Percentiles rank a stretch among this genome's conserved stretches.
phyloP scores from a whole-genome alignment of 2,329 filamentous ascomycete species.

The Sporothrix dimorphospora region DNA sequence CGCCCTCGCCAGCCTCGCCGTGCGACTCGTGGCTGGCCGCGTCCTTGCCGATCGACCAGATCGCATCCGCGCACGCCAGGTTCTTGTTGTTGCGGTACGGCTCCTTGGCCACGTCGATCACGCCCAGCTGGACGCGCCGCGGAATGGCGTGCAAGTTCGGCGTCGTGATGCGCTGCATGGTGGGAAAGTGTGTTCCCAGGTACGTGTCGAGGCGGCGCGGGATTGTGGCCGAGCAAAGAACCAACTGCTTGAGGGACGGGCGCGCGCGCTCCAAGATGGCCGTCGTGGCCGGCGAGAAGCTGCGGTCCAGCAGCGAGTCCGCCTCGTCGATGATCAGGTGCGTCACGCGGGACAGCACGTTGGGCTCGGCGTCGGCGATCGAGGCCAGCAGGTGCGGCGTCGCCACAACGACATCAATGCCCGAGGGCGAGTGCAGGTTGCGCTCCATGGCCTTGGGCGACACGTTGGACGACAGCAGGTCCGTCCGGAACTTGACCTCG shows the following conservation, averaged over 20 bases:
- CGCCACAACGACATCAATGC: conserved; percentile 82
- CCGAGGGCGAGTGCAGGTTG: conserved; percentile 76
- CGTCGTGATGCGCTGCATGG: conserved; percentile 84
- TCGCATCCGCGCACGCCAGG: conserved; percentile 90
- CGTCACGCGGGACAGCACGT: conserved; percentile 86
- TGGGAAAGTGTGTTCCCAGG: conserved; percentile 78
- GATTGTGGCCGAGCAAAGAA: conserved; percentile 96
- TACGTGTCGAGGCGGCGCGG: conserved; percentile 85
- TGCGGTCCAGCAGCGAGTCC: conserved; percentile 91
- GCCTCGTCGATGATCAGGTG: conserved; percentile 94
- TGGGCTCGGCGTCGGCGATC: conserved; percentile 86
- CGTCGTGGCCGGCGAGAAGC: conserved; percentile 82
- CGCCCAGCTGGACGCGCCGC: conserved; percentile 87
- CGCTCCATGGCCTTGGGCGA: conserved; percentile 79
- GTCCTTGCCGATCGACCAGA: conserved; percentile 90
- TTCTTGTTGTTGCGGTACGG: conserved; percentile 92
- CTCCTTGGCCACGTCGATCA: conserved; percentile 89
- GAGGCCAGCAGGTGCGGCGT: conserved; percentile 89
- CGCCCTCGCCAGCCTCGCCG: not conserved
- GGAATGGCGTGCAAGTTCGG: conserved; percentile 96
- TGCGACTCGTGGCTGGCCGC: conserved; percentile 56
- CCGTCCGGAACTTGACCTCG: conserved; percentile 81
- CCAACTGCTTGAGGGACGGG: conserved; percentile 80
- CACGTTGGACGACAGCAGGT: conserved; percentile 77
- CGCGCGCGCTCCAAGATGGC: conserved; percentile 79